Evolutionary conservation across 805 yeast genomes (phyloP).

Genomic region (Yarrowia sp.): DNA sequence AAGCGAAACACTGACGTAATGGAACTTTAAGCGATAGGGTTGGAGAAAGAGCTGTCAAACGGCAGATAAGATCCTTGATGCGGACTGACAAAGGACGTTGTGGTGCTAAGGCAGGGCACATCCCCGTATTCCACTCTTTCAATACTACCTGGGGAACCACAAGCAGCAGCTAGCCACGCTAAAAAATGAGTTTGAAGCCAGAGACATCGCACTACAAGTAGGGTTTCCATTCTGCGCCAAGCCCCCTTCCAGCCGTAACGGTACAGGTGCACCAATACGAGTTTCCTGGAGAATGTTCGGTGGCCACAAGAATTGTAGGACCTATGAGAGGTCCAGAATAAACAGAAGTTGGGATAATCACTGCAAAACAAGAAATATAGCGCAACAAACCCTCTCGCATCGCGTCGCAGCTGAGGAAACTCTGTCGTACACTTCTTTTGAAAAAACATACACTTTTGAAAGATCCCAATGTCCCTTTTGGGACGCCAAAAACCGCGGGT

Average conservation of each 20-base stretch:
- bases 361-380: not conserved
- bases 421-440: too few species aligned
- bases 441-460: too few species aligned
- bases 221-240: conserved; percentile 15
- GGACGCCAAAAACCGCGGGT: too few species aligned
- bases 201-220: conserved; percentile 12
- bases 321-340: too few species aligned
- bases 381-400: not conserved
- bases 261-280: conserved; percentile 8
- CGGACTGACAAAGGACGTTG: too few species aligned
- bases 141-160: not conserved
- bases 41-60: not conserved
- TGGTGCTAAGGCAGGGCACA: too few species aligned
- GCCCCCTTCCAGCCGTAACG: conserved; percentile 3
- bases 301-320: too few species aligned
- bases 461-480: too few species aligned
- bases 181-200: not conserved
- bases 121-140: too few species aligned
- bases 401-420: conserved; percentile 6
- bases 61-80: not conserved
- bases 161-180: not conserved
- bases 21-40: not conserved
- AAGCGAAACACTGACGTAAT: not conserved
- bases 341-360: too few species aligned
- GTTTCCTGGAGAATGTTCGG: not conserved